Conservation (phyloP, 2,329 filamentous ascomycete species). For the Botrytis deweyae region DNA sequence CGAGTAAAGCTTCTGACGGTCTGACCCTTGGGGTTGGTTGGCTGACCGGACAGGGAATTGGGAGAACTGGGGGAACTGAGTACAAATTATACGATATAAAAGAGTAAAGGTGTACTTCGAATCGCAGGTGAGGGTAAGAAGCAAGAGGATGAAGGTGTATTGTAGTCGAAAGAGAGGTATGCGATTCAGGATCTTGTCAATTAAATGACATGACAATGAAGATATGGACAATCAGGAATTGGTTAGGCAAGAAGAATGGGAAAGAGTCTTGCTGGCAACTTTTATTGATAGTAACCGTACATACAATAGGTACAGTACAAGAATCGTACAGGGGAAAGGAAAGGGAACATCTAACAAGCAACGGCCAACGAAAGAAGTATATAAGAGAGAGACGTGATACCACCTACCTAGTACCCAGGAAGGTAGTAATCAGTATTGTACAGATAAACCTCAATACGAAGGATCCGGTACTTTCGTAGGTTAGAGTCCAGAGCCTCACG, state of each 20-base stretch:
- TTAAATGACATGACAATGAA: background rate
- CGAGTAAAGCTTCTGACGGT: background rate
- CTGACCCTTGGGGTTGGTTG: background rate
- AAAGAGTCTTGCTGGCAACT: background rate
- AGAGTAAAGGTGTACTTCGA: background rate
- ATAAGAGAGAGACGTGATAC: background rate
- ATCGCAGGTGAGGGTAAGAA: background rate
- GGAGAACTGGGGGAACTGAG: too few species aligned
- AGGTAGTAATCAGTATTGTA: background rate
- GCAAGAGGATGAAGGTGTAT: background rate
- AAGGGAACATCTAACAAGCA: background rate
- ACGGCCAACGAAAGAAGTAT: background rate
- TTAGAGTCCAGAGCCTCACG: background rate
- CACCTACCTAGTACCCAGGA: background rate
- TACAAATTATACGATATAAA: background rate
- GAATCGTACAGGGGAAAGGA: background rate
- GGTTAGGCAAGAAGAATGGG: too few species aligned
- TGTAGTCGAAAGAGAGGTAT: background rate
- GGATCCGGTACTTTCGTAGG: background rate
- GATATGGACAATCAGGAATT: background rate
- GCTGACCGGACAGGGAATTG: conserved; percentile 4
- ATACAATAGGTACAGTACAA: background rate
- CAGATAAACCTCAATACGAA: background rate
- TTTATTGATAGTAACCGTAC: conserved; percentile 2
- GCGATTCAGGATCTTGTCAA: background rate